A percentile compares a stretch with the other conserved stretches of the same genome.
phyloP scores from a whole-genome alignment of 2,329 filamentous ascomycete genomes.

The Phialophora chinensis region DNA sequence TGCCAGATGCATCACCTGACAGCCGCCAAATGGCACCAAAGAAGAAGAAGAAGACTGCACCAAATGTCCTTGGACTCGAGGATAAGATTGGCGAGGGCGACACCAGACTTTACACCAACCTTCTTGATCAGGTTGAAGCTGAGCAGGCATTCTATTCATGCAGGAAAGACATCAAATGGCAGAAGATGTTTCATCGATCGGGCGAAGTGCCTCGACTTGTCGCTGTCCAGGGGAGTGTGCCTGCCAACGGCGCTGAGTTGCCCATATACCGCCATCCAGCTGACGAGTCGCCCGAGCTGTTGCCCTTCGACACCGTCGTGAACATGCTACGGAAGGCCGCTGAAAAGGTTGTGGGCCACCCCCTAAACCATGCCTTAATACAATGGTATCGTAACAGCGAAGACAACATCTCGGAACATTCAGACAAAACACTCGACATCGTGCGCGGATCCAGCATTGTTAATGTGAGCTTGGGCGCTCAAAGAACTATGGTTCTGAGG shows the following conservation, averaged over 20 bases:
- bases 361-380: constrained; percentile 88
- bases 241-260: constrained; percentile 68
- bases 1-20: not conserved
- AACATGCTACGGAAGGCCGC: constrained; percentile 69
- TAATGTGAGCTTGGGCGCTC: constrained; percentile 91
- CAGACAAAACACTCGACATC: constrained; percentile 95
- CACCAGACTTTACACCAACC: constrained; percentile 72
- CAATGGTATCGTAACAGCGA: constrained; percentile 88
- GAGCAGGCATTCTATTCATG: constrained; percentile 51
- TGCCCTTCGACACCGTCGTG: constrained; percentile 77
- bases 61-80: constrained; percentile 45
- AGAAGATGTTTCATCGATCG: constrained; percentile 89
- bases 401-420: constrained; percentile 95
- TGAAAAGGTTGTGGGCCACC: constrained; percentile 75
- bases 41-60: constrained; percentile 28
- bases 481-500: constrained; percentile 86
- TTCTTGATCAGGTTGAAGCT: constrained; percentile 70
- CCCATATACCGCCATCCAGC: constrained; percentile 95
- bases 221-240: constrained; percentile 79
- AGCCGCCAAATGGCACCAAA: constrained; percentile 2
- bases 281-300: constrained; percentile 80
- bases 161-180: constrained; percentile 75
- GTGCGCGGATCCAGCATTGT: constrained; percentile 80
- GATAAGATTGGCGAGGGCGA: constrained; percentile 78
- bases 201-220: constrained; percentile 91